These are phyloP conservation scores for Phlyctochytrium arcticum DNA, from an alignment of 192 early-diverging fungal species.

Conservation along the genomic window DNA sequence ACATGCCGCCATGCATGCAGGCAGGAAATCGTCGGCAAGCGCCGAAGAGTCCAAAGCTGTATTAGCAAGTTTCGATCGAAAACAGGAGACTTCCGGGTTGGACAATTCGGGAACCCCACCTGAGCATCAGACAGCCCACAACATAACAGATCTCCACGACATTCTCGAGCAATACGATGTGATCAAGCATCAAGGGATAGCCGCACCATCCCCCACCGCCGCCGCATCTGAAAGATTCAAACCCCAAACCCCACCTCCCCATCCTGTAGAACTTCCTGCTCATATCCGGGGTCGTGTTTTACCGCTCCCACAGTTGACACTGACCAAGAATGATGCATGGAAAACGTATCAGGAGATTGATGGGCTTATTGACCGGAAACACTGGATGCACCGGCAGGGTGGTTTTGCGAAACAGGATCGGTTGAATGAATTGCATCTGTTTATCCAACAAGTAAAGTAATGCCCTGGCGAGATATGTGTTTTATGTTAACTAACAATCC, in stretches of 20 bases:
- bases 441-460: constrained; percentile 24
- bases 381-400: constrained; percentile 19
- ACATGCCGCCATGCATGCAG: neutral
- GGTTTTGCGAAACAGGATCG: constrained; percentile 24
- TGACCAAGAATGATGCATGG: constrained; percentile 32
- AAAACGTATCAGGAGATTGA: constrained; percentile 25
- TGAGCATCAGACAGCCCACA: neutral
- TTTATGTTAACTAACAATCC: neutral
- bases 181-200: constrained; percentile 22
- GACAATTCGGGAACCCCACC: neutral
- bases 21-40: neutral
- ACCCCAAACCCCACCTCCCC: neutral
- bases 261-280: neutral
- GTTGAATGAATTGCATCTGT: constrained; percentile 26
- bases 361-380: constrained; percentile 16
- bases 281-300: constrained; percentile 9
- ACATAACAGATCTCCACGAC: constrained; percentile 7
- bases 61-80: neutral
- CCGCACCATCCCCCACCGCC: neutral
- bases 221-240: neutral
- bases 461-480: neutral
- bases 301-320: constrained; percentile 22
- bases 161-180: constrained; percentile 36
- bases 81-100: neutral
- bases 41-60: neutral